Evolutionary conservation across 2,329 filamentous ascomycete species (phyloP), one percentile per base, ranked within the genome.

Genomic region (Biscogniauxia mediterranea): DNA sequence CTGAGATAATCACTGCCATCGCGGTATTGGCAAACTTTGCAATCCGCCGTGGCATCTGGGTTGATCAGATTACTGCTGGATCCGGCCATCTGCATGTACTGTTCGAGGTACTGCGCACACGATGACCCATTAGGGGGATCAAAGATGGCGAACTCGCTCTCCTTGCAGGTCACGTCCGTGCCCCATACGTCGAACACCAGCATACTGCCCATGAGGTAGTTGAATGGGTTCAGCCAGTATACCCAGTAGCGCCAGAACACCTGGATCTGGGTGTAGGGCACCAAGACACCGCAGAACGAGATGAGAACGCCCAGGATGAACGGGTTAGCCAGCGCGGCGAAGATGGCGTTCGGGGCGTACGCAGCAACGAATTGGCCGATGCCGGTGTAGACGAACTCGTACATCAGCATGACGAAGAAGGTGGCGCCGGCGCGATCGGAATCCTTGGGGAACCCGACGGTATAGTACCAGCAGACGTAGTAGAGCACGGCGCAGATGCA

Each of bases 221-320:
- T 83, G 73, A 89, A 89, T 0, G 89, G 89, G 0, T 87, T 86
- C 21, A 90, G 78, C 74, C 83, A 85, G 72, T 90, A 90, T 84
- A 88, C 85, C 82, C 82, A 86, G 7, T 74, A 75, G 15, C 80
- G 78, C 88, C 89, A 91, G 71, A 91, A 91, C 1, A 77, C 73
- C 0, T 85, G 85, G 0, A 91, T 74, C 3, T 80, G 79, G 1
- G 65, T 69, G 17, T 85, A 85, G 0, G 88, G 87, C 0, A 91
- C 87, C 9, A 90, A 82, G 5, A 91, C 86, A 60, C 89, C 89
- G 71, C 88, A 90, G 79, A 91, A 91, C 8, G 83, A 83, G 21
- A 89, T 81, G 46, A 90, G 82, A 67, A 91, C 90, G 25, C 88
- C 82, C 76, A 91, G 89, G 74, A 90, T 89, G 3, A 89, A 72